Conservation (phyloP, 1,284 basidiomycete species). For the Ganoderma boninense region DNA sequence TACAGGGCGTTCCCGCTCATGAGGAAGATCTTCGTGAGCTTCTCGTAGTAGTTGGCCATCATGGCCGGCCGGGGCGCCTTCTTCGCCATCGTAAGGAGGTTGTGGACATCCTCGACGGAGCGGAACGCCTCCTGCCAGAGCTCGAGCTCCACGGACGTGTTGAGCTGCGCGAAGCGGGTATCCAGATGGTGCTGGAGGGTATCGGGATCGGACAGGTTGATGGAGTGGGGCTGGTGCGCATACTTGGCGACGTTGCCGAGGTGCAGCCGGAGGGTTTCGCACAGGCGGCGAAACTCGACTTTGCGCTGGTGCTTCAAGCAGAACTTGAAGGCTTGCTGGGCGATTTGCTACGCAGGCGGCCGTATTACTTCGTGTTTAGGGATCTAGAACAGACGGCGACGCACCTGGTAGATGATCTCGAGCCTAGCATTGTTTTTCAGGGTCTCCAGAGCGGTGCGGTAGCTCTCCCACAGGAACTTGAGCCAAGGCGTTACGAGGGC, state of each 20-base stretch:
- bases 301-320: conserved; percentile 95
- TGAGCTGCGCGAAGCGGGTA: conserved; percentile 97
- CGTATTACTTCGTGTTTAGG: conserved; percentile 21
- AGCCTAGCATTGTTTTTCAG: conserved; percentile 96
- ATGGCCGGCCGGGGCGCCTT: conserved; percentile 92
- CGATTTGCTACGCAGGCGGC: conserved; percentile 76
- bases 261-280: conserved; percentile 96
- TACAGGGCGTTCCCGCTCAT: conserved; percentile 95
- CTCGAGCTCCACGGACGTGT: conserved; percentile 98
- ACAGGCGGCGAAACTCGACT: conserved; percentile 97
- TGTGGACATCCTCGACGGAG: conserved; percentile 98
- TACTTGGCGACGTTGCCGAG: conserved; percentile 97
- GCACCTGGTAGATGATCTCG: conserved; percentile 93
- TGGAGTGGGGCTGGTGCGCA: conserved; percentile 94
- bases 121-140: conserved; percentile 99
- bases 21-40: conserved; percentile 95
- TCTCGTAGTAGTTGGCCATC: conserved; percentile 99
- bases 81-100: conserved; percentile 92
- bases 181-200: conserved; percentile 98
- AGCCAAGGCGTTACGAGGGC: conserved; percentile 97
- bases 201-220: conserved; percentile 97
- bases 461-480: conserved; percentile 99
- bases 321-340: conserved; percentile 97
- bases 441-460: conserved; percentile 95
- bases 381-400: no score